Percentiles rank a stretch among this genome's conserved stretches.
Evolutionary conservation across 2,329 filamentous ascomycete genomes (phyloP).

Genomic region (Byssoonygena ceratinophila): DNA sequence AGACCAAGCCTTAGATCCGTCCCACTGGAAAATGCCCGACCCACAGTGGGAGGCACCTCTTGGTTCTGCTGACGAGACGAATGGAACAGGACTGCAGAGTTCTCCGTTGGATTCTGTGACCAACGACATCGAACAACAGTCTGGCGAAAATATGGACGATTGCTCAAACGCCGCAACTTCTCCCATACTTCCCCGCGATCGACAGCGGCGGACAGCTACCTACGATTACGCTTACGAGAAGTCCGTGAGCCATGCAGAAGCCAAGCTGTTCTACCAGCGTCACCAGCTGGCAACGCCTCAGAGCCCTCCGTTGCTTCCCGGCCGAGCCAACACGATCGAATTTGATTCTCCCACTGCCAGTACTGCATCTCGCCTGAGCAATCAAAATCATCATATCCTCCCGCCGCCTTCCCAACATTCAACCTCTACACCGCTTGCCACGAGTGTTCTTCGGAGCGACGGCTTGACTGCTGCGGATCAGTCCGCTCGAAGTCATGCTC

Average conservation of each 20-base stretch:
- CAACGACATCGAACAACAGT: background rate
- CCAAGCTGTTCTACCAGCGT: conserved; percentile 84
- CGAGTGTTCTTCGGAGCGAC: conserved; percentile 19
- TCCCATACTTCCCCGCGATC: conserved; percentile 31
- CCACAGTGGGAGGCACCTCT: background rate
- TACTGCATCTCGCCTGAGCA: conserved; percentile 19
- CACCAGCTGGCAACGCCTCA: conserved; percentile 55
- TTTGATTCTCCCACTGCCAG: conserved; percentile 19
- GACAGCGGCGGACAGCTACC: conserved; percentile 63
- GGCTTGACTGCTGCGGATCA: conserved; percentile 39
- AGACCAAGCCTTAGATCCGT: conserved; percentile 3
- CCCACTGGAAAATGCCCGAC: background rate
- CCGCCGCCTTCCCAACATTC: conserved; percentile 12
- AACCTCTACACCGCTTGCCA: conserved; percentile 17
- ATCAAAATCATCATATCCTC: conserved; percentile 13
- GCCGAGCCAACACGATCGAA: conserved; percentile 15
- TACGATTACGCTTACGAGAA: conserved; percentile 92
- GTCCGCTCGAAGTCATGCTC: conserved; percentile 39
- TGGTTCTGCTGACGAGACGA: background rate
- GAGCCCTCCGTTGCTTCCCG: conserved; percentile 29
- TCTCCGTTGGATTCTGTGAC: background rate
- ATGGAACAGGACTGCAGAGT: background rate
- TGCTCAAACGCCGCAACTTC: conserved; percentile 7
- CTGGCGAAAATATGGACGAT: conserved; percentile 6
- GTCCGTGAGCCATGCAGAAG: conserved; percentile 85